Evolutionary conservation across 345 rosid species (phyloP).

Genomic region (Turritis glabra): DNA sequence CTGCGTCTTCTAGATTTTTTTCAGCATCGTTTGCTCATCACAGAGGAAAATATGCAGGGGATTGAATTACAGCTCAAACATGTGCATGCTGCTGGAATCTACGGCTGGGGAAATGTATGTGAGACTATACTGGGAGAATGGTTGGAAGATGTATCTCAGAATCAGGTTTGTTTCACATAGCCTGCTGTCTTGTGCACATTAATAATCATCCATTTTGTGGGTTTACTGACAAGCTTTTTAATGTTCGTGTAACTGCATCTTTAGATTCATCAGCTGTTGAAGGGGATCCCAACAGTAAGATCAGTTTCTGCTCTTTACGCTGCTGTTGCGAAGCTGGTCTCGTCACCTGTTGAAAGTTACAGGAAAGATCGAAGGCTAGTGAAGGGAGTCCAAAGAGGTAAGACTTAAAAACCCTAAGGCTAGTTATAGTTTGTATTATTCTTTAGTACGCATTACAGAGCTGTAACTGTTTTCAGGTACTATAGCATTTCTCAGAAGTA

Average conservation of each 20-base stretch:
- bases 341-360: conserved; percentile 86
- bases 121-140: conserved; percentile 87
- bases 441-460: background rate
- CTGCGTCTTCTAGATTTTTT: conserved; percentile 15
- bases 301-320: conserved; percentile 75
- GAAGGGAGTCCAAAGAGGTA: conserved; percentile 96
- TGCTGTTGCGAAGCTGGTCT: conserved; percentile 81
- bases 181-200: conserved; percentile 14
- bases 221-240: conserved; percentile 17
- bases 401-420: conserved; percentile 24
- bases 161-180: conserved; percentile 60
- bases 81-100: conserved; percentile 82
- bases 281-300: conserved; percentile 75
- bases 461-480: conserved; percentile 58
- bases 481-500: conserved; percentile 82
- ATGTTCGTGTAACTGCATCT: conserved; percentile 17
- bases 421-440: background rate
- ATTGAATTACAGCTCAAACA: conserved; percentile 88
- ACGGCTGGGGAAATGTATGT: conserved; percentile 83
- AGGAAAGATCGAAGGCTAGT: conserved; percentile 79
- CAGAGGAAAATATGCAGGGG: conserved; percentile 62
- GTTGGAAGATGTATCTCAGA: conserved; percentile 94
- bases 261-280: conserved; percentile 71
- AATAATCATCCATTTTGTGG: conserved; percentile 12
- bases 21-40: conserved; percentile 23